Percentiles rank a stretch among this genome's conserved stretches.
Conservation (phyloP, 192 early-diverging fungal species). For the Rhizophlyctis rosea region DNA sequence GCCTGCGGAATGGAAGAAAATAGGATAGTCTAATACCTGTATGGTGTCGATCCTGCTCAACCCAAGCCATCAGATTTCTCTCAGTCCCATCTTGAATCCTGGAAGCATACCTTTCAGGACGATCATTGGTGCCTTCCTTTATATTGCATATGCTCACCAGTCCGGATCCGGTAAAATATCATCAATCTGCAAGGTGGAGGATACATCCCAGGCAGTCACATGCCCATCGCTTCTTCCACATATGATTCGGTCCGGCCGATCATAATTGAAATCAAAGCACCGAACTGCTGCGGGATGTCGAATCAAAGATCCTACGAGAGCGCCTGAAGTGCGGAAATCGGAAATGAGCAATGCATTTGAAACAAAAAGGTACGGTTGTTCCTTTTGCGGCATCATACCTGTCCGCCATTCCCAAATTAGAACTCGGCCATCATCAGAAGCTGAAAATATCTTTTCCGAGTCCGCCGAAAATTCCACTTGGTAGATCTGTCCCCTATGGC, state of each 20-base stretch:
- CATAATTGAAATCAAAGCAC: conserved; percentile 40
- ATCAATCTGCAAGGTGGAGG: conserved; percentile 30
- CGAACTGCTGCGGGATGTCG: conserved; percentile 47
- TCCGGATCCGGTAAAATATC: conserved; percentile 48
- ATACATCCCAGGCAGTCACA: conserved; percentile 44
- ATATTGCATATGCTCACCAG: conserved; percentile 25
- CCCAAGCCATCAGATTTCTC: conserved; percentile 36
- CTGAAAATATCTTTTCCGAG: conserved; percentile 39
- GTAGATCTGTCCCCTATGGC: conserved; percentile 46
- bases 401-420: conserved; percentile 53
- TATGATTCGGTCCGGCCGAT: conserved; percentile 34
- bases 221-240: conserved; percentile 49
- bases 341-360: background rate
- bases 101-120: background rate
- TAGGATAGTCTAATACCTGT: conserved; percentile 29
- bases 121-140: conserved; percentile 1
- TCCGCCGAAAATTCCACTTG: conserved; percentile 44
- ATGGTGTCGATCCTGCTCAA: conserved; percentile 40
- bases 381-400: conserved; percentile 24
- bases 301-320: conserved; percentile 31
- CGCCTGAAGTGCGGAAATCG: conserved; percentile 8
- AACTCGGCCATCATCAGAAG: conserved; percentile 49
- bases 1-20: conserved; percentile 2
- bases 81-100: conserved; percentile 31
- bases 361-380: background rate